A percentile compares a stretch with the other conserved stretches of the same genome.
These are phyloP conservation scores for Rhizopus arrhizus DNA, from an alignment of 371 early-diverging fungal species.

Conservation along the genomic window DNA sequence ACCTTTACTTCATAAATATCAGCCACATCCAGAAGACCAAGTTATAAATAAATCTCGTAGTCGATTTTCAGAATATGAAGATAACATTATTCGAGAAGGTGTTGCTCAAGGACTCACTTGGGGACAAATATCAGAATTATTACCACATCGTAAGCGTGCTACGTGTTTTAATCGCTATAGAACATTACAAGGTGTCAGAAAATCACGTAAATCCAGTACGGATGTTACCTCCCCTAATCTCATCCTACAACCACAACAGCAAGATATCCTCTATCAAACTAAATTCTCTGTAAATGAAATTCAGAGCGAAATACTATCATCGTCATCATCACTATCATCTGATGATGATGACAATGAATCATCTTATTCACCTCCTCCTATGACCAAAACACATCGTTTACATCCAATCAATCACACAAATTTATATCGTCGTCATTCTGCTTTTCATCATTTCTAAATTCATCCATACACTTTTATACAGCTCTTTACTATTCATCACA, in stretches of 20 bases:
- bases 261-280: not conserved
- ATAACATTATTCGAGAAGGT: conserved; percentile 50
- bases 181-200: conserved; percentile 51
- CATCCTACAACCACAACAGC: not conserved
- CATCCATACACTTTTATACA: not conserved
- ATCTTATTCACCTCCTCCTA: conserved; percentile 1
- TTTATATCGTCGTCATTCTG: conserved; percentile 2
- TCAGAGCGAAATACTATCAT: not conserved
- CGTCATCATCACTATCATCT: conserved; percentile 1
- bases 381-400: not conserved
- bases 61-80: conserved; percentile 49
- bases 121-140: conserved; percentile 46
- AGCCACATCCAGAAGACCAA: conserved; percentile 1
- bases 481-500: not conserved
- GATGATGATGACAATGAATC: conserved; percentile 1
- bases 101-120: conserved; percentile 51
- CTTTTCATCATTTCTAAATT: conserved; percentile 9
- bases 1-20: conserved; percentile 10
- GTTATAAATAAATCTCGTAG: conserved; percentile 43
- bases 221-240: not conserved
- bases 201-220: conserved; percentile 37
- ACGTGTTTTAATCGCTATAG: conserved; percentile 54
- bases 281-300: conserved; percentile 15
- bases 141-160: conserved; percentile 54
- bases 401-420: not conserved